Evolutionary conservation across 73 alveolate genomes (phyloP), one percentile per base, ranked within the genome.

Genomic region (Tetrahymena malaccensis): DNA sequence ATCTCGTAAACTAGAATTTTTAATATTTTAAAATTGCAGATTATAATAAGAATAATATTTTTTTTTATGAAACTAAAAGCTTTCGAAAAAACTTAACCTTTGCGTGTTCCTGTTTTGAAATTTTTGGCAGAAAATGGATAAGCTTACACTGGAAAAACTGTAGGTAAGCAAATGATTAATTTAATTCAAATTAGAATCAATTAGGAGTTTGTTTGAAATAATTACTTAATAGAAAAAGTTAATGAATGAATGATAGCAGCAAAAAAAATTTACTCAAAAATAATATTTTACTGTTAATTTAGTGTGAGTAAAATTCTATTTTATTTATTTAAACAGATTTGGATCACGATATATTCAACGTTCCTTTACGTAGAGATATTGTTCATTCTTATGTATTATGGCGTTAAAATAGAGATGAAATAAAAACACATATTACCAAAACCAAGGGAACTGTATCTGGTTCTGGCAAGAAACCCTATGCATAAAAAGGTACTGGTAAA

Each of bases 361-460:
- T 27, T 15, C 97, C 97, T 22, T 94, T 97, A 37, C 85, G 98
- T 55, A 96, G 98, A 95, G 98, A 97, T 95, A 96, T 97, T 43
- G 96, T 97, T 55, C 97, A 94, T 95, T 94, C 94, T 27, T 97
- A 70, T 35, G 93, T 85, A 84, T n/a, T 25, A 27, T 97, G 96
- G 57, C 95, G 93, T 94, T 35, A 93, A 35, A 84, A 94, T 40
- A 37, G 94, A 55, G 94, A 94, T 33, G 40, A 70, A 43, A 44
- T 34, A 8, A 96, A 93, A n/a, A 38, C 43, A 38, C 94, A 96
- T 25, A 94, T 94, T 19, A 85, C 96, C 3, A 96, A 94, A 83
- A 96, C 98, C 11, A 85, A 94, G 44, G 98, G 98, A 93, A 96
- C 96, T 58, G 96, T 94, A 31, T 85, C 98, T 2, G 98, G 98